Base-by-base conservation (phyloP, 2,329 filamentous ascomycete species). In the Aspergillaceae sp. region DNA sequence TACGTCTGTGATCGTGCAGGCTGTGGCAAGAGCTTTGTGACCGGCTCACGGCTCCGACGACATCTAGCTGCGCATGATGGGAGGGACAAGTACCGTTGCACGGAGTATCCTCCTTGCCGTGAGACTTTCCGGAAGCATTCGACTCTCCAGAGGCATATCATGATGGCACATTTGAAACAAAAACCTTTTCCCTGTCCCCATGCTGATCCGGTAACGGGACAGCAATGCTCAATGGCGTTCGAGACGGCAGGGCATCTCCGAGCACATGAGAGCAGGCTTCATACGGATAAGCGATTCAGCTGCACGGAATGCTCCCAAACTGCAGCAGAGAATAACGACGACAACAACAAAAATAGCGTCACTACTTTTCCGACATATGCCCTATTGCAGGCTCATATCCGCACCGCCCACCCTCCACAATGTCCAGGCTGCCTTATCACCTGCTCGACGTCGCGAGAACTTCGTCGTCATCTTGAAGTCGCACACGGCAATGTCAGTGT, bases 111-210 rank as follows among this genome's bases (percentile, higher is more conserved):
- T 1, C 79, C 77, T 1, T 95, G 89, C 67, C 77, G 78, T 11
- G 79, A 87, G 67, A 81, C 80, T 19, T 97, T 96, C 65, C 80
- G 91, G 50, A 96, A 95, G 67, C 84, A 88, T 62, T 82, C 88
- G 53, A 94, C 89, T 0, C 75, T 96, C 10, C 82, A 90, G 62
- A 83, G 86, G 43, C 91, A 97, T 62, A 79, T 95, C 51, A 80
- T 83, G 45, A 79, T 80, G 7, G 83, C 82, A 8, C 91, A 97
- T 64, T 70, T 91, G 35, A 74, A 83, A 29, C 68, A 84, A 48
- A 80, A 83, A 40, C 81, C 87, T 0, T 94, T 82, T 58, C 74
- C 75, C 4, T 97, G 91, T 64, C 71, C 74, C 1, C 74, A 83
- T 47, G 53, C 75, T n/a, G 70, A 81, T 51, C 62, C 69, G 19